phyloP scores from a whole-genome alignment of 805 yeast species.

The Lachancea kluyveri region DNA sequence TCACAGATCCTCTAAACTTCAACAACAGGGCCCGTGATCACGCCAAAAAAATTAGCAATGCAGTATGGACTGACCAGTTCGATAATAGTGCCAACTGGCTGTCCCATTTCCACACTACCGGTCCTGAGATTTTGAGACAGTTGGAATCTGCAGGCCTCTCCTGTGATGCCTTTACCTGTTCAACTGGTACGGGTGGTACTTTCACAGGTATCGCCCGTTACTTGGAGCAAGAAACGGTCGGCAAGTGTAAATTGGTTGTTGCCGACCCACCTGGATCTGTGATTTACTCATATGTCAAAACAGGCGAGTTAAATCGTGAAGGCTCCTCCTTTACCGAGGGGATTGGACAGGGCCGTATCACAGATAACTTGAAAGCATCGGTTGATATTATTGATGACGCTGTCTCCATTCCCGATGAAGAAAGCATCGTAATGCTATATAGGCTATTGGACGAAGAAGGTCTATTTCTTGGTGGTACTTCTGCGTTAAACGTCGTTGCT shows the following conservation, averaged over 20 bases:
- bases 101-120: conserved; percentile 85
- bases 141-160: conserved; percentile 47
- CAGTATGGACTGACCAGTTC: conserved; percentile 91
- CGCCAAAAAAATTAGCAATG: conserved; percentile 68
- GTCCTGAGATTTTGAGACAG: conserved; percentile 90
- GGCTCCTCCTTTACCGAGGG: conserved; percentile 95
- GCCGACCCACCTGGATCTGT: conserved; percentile 96
- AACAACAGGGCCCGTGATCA: conserved; percentile 84
- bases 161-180: conserved; percentile 81
- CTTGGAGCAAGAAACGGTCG: conserved; percentile 61
- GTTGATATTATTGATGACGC: conserved; percentile 76
- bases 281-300: conserved; percentile 67
- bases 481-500: conserved; percentile 86
- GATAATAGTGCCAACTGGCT: conserved; percentile 84
- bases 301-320: conserved; percentile 63
- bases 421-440: conserved; percentile 78
- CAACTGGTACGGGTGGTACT: conserved; percentile 93
- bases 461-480: conserved; percentile 82
- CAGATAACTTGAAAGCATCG: conserved; percentile 72
- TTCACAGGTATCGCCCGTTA: conserved; percentile 80
- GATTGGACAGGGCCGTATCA: conserved; percentile 91
- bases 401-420: conserved; percentile 67
- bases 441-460: conserved; percentile 86
- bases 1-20: conserved; percentile 74
- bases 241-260: conserved; percentile 54